These are phyloP conservation scores for Neonectria punicea DNA, from an alignment of 2,329 filamentous ascomycete species.

Conservation along the genomic window DNA sequence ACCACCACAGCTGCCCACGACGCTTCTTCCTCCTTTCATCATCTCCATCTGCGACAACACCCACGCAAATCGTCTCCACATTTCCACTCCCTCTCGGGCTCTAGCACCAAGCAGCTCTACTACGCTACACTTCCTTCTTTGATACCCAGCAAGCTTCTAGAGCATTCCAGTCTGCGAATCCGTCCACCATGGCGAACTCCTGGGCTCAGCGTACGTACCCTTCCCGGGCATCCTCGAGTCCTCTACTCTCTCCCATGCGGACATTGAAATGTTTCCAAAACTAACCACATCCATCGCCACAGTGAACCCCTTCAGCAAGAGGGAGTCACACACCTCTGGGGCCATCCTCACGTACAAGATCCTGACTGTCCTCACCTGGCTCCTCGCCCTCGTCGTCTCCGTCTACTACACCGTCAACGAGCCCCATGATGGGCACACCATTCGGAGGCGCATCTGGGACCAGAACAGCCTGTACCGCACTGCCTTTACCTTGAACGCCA, in stretches of 20 bases:
- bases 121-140: background rate
- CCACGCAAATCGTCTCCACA: slow-evolving; percentile 7
- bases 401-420: slow-evolving; percentile 78
- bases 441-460: slow-evolving; percentile 76
- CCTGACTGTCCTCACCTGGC: slow-evolving; percentile 78
- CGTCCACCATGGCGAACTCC: slow-evolving; percentile 42
- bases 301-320: slow-evolving; percentile 82
- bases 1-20: slow-evolving; percentile 1
- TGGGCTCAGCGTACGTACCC: slow-evolving; percentile 44
- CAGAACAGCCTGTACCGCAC: slow-evolving; percentile 75
- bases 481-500: slow-evolving; percentile 78
- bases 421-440: slow-evolving; percentile 70
- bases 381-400: slow-evolving; percentile 75
- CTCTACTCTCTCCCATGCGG: background rate
- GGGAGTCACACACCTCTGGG: slow-evolving; percentile 70
- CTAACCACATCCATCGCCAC: slow-evolving; percentile 24
- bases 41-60: slow-evolving; percentile 16
- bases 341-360: slow-evolving; percentile 79
- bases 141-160: background rate
- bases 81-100: slow-evolving; percentile 1
- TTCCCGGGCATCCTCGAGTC: background rate
- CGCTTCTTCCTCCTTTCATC: slow-evolving; percentile 15
- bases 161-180: background rate
- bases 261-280: background rate
- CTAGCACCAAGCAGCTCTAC: slow-evolving; percentile 5